phyloP scores from a whole-genome alignment of 1,139 yeast genomes.

The Komagataea norvegica region DNA sequence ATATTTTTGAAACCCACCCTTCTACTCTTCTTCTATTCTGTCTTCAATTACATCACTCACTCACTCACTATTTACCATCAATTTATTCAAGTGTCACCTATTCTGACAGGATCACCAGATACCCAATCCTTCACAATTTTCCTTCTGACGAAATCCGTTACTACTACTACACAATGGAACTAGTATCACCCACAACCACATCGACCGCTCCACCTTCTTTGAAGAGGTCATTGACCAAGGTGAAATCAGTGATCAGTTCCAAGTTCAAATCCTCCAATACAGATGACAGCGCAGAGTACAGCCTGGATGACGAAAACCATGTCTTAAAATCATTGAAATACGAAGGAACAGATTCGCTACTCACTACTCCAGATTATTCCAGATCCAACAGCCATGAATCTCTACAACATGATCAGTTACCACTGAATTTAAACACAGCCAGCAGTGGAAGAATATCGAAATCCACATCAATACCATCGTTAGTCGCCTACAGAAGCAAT shows the following conservation, averaged over 20 bases:
- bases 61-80: too few species aligned
- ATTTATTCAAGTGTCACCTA: too few species aligned
- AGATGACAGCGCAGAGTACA: neutral
- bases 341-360: constrained; percentile 13
- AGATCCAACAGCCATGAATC: constrained; percentile 9
- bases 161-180: too few species aligned
- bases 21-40: too few species aligned
- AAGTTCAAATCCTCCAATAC: constrained; percentile 12
- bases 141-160: too few species aligned
- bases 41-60: too few species aligned
- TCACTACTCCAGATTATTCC: constrained; percentile 1
- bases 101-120: too few species aligned
- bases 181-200: constrained; percentile 1
- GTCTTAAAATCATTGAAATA: constrained; percentile 21
- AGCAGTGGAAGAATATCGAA: neutral
- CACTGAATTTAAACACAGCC: neutral
- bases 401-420: constrained; percentile 1
- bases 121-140: too few species aligned
- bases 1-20: too few species aligned
- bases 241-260: constrained; percentile 18
- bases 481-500: neutral
- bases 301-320: constrained; percentile 12
- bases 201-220: constrained; percentile 5
- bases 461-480: neutral
- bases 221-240: constrained; percentile 21